phyloP scores from a whole-genome alignment of 176 grass and related monocot species.

The Raddia distichophylla region DNA sequence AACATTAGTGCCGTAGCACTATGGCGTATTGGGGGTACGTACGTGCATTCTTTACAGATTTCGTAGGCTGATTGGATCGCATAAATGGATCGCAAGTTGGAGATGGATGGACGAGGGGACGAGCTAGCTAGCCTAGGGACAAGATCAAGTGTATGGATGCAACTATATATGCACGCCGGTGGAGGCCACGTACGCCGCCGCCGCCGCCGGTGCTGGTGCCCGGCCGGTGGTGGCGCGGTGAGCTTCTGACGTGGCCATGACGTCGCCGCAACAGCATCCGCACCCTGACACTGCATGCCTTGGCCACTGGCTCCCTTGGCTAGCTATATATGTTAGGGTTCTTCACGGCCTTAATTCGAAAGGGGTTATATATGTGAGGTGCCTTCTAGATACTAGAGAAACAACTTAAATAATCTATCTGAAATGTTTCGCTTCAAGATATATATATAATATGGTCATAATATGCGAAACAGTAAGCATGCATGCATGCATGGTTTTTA shows the following conservation, averaged over 20 bases:
- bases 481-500: too few species aligned
- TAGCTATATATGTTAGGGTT: too few species aligned
- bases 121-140: neutral
- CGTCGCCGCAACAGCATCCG: conserved; percentile 10
- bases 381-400: too few species aligned
- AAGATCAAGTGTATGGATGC: neutral
- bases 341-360: too few species aligned
- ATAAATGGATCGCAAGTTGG: conserved; percentile 1
- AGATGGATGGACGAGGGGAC: neutral
- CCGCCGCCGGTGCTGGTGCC: neutral
- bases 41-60: conserved; percentile 14
- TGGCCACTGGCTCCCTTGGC: too few species aligned
- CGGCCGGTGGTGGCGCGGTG: neutral
- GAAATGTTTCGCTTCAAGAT: too few species aligned
- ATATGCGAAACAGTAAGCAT: too few species aligned
- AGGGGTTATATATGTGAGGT: too few species aligned
- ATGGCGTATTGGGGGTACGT: neutral
- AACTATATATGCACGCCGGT: neutral
- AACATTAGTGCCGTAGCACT: neutral
- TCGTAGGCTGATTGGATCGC: conserved; percentile 22
- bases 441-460: too few species aligned
- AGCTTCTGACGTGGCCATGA: conserved; percentile 29
- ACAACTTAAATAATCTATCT: too few species aligned
- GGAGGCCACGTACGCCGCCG: neutral
- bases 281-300: neutral